phyloP scores from a whole-genome alignment of 2,329 filamentous ascomycete species.

The Colletotrichum higginsianum region DNA sequence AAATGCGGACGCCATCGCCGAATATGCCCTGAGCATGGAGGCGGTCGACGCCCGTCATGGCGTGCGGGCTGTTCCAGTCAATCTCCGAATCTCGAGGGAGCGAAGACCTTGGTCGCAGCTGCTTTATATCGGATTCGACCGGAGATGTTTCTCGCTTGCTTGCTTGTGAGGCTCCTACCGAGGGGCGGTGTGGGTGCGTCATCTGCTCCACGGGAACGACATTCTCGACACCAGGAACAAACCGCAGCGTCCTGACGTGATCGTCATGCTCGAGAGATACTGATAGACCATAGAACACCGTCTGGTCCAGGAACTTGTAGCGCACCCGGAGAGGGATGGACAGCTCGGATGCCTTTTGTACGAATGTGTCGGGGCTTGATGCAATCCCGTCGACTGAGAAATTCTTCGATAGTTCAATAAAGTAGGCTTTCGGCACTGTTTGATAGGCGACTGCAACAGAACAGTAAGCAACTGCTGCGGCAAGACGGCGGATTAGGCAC shows the following conservation, averaged over 20 bases:
- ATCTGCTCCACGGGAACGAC: slow-evolving; percentile 11
- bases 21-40: slow-evolving; percentile 29
- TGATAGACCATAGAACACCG: slow-evolving; percentile 27
- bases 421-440: slow-evolving; percentile 25
- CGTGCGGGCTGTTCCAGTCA: slow-evolving; percentile 30
- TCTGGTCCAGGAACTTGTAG: slow-evolving; percentile 25
- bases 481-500: slow-evolving; percentile 15
- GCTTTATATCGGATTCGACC: neutral
- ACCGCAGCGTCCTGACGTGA: slow-evolving; percentile 11
- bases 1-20: slow-evolving; percentile 28
- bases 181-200: slow-evolving; percentile 12
- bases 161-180: neutral
- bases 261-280: slow-evolving; percentile 10
- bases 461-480: slow-evolving; percentile 14
- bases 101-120: neutral
- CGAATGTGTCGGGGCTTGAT: slow-evolving; percentile 6
- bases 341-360: neutral
- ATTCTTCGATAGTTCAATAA: slow-evolving; percentile 11
- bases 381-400: neutral
- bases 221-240: slow-evolving; percentile 20
- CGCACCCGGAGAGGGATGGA: slow-evolving; percentile 18
- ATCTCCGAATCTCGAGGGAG: neutral
- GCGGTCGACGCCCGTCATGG: slow-evolving; percentile 31
- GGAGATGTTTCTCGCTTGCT: no score
- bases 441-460: neutral